These are phyloP conservation scores for Aspergillus viridinutans DNA, from an alignment of 2,329 filamentous ascomycete genomes.

Conservation along the genomic window DNA sequence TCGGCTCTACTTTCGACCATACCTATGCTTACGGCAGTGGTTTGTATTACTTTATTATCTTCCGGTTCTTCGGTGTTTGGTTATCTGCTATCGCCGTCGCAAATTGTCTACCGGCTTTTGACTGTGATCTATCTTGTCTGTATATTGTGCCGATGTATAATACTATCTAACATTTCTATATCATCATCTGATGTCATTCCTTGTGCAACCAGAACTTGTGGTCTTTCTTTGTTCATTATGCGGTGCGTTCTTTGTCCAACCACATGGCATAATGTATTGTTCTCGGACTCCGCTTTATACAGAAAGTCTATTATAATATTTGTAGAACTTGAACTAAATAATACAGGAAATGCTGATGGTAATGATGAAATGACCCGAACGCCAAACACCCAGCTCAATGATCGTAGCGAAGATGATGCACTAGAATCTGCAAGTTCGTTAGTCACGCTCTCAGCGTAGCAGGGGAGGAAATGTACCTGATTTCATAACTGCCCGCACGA, in stretches of 20 bases:
- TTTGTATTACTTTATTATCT: constrained; percentile 3
- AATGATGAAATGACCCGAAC: constrained; percentile 9
- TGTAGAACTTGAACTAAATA: not conserved
- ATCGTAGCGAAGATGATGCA: constrained; percentile 1
- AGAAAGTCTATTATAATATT: not conserved
- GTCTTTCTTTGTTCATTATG: not conserved
- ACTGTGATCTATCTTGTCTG: constrained; percentile 1
- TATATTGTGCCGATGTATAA: not conserved
- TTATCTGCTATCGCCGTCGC: not conserved
- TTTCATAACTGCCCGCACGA: constrained; percentile 93
- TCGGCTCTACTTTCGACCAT: not conserved
- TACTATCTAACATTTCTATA: not conserved
- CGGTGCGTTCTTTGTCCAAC: not conserved
- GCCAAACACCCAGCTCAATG: constrained; percentile 25
- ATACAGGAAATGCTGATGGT: not conserved
- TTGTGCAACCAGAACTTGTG: not conserved
- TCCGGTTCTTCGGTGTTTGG: not conserved
- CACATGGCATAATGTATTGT: not conserved
- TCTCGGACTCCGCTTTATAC: not conserved
- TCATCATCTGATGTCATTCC: not conserved
- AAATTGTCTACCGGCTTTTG: not conserved
- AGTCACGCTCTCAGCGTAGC: constrained; percentile 6
- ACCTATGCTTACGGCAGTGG: not conserved
- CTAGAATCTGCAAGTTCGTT: constrained; percentile 14
- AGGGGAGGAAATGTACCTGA: constrained; percentile 56